These are phyloP conservation scores for Letharia lupina DNA, from an alignment of 495 filamentous ascomycete genomes.

Conservation along the genomic window DNA sequence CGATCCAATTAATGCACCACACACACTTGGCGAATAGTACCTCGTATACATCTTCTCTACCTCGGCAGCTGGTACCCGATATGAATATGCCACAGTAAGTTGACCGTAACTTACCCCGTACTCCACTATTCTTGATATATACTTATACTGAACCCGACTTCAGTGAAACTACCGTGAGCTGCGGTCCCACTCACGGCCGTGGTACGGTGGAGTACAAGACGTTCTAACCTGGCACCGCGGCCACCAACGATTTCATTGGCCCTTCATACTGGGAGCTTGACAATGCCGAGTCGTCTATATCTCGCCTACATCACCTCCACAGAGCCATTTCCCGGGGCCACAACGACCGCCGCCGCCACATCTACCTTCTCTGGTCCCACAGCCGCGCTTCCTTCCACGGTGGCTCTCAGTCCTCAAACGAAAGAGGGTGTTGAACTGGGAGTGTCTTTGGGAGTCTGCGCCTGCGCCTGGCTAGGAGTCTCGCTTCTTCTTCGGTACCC, in stretches of 20 bases:
- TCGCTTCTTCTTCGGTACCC: not conserved
- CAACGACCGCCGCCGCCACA: not conserved
- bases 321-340: not conserved
- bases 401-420: not conserved
- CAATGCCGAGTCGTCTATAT: not conserved
- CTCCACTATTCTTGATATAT: not conserved
- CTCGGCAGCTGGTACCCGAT: not conserved
- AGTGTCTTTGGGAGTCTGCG: not conserved
- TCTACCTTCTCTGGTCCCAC: not conserved
- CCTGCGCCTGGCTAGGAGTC: not conserved
- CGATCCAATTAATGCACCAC: not conserved
- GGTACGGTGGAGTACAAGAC: not conserved
- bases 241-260: not conserved
- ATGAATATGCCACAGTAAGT: not conserved
- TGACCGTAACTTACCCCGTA: not conserved
- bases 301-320: constrained; percentile 1
- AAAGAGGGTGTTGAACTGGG: not conserved
- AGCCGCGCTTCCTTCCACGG: not conserved
- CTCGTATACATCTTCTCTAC: not conserved
- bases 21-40: not conserved
- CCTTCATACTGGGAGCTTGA: not conserved
- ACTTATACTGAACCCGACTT: not conserved
- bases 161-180: not conserved
- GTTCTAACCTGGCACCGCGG: not conserved
- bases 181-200: not conserved